Percentiles rank a stretch among this genome's conserved stretches.
These are phyloP conservation scores for Epichloe gansuensis DNA, from an alignment of 2,329 filamentous ascomycete species.

Conservation along the genomic window DNA sequence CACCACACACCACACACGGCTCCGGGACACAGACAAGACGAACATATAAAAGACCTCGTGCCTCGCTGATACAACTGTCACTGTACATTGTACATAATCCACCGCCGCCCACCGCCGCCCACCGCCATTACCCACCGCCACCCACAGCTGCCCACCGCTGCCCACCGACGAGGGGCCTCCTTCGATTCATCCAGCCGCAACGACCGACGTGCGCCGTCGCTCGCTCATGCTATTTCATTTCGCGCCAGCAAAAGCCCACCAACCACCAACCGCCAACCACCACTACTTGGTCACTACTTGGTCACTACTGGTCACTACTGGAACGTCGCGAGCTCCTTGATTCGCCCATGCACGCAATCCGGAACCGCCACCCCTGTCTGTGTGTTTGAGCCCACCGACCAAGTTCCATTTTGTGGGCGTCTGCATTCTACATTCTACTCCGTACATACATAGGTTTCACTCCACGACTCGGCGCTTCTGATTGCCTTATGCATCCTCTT, in stretches of 20 bases:
- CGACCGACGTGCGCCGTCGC: neutral
- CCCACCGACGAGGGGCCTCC: conserved; percentile 1
- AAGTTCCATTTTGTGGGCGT: conserved; percentile 2
- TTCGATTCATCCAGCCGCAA: neutral
- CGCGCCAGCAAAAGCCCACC: conserved; percentile 2
- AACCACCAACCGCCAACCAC: conserved; percentile 1
- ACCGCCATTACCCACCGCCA: neutral
- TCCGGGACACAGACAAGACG: too few species aligned
- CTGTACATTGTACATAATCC: conserved; percentile 1
- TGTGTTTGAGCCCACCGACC: conserved; percentile 1
- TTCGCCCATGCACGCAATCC: conserved; percentile 3
- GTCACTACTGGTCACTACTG: conserved; percentile 3
- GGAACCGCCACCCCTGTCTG: conserved; percentile 6
- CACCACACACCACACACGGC: neutral
- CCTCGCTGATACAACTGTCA: neutral
- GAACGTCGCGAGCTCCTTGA: conserved; percentile 3
- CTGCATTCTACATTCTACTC: neutral
- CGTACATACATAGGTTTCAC: neutral
- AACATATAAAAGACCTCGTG: neutral
- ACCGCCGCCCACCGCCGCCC: neutral
- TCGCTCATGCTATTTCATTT: conserved; percentile 1
- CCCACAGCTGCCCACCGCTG: neutral
- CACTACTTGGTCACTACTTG: neutral
- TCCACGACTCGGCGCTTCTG: conserved; percentile 3
- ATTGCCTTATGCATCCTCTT: neutral